These are phyloP conservation scores for Tolypocladium sp. DNA, from an alignment of 2,329 filamentous ascomycete species.

Conservation along the genomic window DNA sequence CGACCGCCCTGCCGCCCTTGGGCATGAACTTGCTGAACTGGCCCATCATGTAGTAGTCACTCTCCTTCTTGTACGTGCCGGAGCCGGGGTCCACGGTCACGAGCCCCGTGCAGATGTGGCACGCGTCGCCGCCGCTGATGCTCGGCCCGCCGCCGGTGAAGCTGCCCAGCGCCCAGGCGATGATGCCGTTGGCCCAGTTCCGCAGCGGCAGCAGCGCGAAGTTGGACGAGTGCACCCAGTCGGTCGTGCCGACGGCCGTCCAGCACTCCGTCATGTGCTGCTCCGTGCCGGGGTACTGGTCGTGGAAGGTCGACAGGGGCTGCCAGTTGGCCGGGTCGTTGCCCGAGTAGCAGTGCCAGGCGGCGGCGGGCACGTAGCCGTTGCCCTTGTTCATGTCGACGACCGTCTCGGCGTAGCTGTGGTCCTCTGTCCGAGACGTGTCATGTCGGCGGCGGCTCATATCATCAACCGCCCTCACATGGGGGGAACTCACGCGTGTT, in stretches of 20 bases:
- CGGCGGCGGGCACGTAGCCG: constrained; percentile 21
- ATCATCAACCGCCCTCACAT: too few species aligned
- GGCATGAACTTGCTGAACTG: constrained; percentile 42
- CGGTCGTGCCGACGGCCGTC: constrained; percentile 30
- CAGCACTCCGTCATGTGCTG: constrained; percentile 43
- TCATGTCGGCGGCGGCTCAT: neutral
- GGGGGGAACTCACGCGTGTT: constrained; percentile 17
- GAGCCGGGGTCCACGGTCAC: constrained; percentile 40
- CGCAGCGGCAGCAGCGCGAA: constrained; percentile 41
- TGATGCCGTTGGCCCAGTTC: constrained; percentile 34
- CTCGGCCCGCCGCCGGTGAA: constrained; percentile 33
- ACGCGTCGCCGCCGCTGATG: constrained; percentile 27
- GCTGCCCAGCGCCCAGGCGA: constrained; percentile 36
- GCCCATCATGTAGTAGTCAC: constrained; percentile 45
- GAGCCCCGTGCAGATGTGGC: constrained; percentile 37
- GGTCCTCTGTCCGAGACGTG: constrained; percentile 3
- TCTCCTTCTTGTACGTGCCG: constrained; percentile 32
- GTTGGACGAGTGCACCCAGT: constrained; percentile 26
- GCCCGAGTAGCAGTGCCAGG: constrained; percentile 32
- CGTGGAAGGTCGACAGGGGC: constrained; percentile 28
- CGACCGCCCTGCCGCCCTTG: constrained; percentile 31
- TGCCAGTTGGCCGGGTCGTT: constrained; percentile 21
- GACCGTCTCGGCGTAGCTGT: constrained; percentile 32
- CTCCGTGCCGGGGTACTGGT: constrained; percentile 24
- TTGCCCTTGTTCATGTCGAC: constrained; percentile 17